Base-by-base conservation (phyloP, 2,329 filamentous ascomycete species). In the Pestalotiopsis sp. region DNA sequence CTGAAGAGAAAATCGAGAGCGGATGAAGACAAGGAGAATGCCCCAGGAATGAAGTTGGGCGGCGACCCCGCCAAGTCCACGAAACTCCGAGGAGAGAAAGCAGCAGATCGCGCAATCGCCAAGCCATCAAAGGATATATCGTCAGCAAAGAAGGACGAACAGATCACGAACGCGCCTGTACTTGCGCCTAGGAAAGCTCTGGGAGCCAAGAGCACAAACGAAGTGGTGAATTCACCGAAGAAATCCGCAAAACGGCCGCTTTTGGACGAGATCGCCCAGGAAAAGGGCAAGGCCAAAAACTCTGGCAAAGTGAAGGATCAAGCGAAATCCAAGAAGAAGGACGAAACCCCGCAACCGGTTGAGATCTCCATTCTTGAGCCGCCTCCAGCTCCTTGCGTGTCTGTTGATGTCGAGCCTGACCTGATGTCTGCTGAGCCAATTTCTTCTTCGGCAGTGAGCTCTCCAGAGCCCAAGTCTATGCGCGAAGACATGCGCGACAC, bases 1-100 rank as follows among this genome's bases (percentile, higher is more conserved):
- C 82, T 87, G 65, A 91, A 91, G 80, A 81, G 89, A 65, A 91
- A 91, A 73, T 82, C 85, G 61, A 85, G 83, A 64, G 81, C 83
- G 41, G 82, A 85, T 62, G 88, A 90, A 20, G 88, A 90, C 58
- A 81, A 84, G 38, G 83, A 84, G 31, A 78, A 77, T 11, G 71
- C 69, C 2, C 76, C 76, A 80, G 71, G 73, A 79, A 1, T 76
- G 75, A 67, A 74, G 61, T 72, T 75, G 66, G 73, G 74, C 23
- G 58, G 59, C 2, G 66, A 68, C 4, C 27, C 64, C 71, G 73
- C 62, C 69, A 72, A 68, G 68, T 69, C 64, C n/a, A 74, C 68
- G 55, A 79, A 76, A 70, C 73, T 72, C 67, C 82, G 75, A 69
- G 72, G 71, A 68, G 70, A 75, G 61, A 77, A 76, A 14, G 67